Conservation (phyloP, 768 basidiomycete species). For the Strobilomyces echinocephalus region DNA sequence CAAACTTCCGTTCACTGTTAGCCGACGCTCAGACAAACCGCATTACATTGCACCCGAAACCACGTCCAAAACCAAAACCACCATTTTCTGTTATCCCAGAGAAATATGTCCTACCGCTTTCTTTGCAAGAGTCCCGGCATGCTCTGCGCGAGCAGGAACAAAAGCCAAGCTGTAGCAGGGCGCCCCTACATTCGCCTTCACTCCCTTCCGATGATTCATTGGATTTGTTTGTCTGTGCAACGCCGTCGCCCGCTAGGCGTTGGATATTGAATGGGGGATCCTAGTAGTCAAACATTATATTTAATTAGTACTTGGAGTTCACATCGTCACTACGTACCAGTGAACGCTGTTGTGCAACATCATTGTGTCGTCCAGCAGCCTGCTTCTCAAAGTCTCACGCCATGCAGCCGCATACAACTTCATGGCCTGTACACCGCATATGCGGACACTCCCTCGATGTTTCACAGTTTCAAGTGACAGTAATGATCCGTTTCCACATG, state of each 20-base stretch:
- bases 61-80: not conserved
- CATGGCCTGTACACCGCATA: too few species aligned
- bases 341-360: too few species aligned
- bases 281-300: not conserved
- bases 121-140: conserved; percentile 6
- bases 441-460: too few species aligned
- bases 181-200: conserved; percentile 2
- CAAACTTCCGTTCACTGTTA: conserved; percentile 37
- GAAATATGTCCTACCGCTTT: conserved; percentile 6
- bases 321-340: too few species aligned
- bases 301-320: not conserved
- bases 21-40: conserved; percentile 38
- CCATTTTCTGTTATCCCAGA: conserved; percentile 13
- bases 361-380: too few species aligned
- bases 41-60: conserved; percentile 31
- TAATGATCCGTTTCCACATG: conserved; percentile 6
- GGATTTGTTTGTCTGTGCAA: conserved; percentile 42
- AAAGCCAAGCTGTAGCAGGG: conserved; percentile 1
- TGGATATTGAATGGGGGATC: conserved; percentile 5
- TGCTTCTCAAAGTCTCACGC: not conserved
- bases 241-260: conserved; percentile 26
- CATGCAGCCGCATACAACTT: not conserved
- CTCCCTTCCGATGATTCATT: conserved; percentile 45
- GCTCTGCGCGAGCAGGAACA: conserved; percentile 9
- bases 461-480: too few species aligned